phyloP scores from a whole-genome alignment of 2,329 filamentous ascomycete species.

The Aureobasidium subglaciale region DNA sequence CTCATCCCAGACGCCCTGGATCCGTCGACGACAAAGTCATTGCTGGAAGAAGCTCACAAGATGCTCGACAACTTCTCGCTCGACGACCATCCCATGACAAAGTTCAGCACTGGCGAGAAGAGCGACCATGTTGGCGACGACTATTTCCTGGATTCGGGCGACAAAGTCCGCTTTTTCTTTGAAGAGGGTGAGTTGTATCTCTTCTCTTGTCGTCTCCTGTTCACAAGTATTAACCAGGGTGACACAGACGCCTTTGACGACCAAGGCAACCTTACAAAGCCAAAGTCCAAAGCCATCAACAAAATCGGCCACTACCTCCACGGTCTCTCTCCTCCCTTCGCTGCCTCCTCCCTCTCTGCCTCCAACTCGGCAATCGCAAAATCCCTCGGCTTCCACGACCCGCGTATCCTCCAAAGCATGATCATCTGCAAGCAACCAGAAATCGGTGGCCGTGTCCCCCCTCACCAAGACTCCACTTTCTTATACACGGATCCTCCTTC shows the following conservation, averaged over 20 bases:
- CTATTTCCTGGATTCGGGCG: constrained; percentile 84
- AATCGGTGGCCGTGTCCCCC: constrained; percentile 83
- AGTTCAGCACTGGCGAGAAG: constrained; percentile 76
- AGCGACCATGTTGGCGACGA: constrained; percentile 82
- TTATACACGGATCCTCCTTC: constrained; percentile 82
- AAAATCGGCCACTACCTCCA: constrained; percentile 48
- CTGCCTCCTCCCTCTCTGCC: constrained; percentile 45
- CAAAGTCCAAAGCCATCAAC: constrained; percentile 81
- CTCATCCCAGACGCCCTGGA: constrained; percentile 72
- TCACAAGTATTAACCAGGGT: background rate
- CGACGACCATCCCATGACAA: constrained; percentile 82
- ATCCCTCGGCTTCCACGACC: constrained; percentile 67
- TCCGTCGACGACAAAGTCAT: constrained; percentile 54
- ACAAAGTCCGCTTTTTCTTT: constrained; percentile 95
- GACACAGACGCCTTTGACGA: constrained; percentile 63
- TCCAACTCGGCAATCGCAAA: constrained; percentile 59
- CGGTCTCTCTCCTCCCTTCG: constrained; percentile 40
- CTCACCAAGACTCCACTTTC: constrained; percentile 90
- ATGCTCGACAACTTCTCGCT: constrained; percentile 72
- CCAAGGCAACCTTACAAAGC: constrained; percentile 60
- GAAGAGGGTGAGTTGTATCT: constrained; percentile 55
- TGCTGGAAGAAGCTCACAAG: constrained; percentile 66
- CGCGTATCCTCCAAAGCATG: constrained; percentile 84
- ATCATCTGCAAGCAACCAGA: constrained; percentile 97
- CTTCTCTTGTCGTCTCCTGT: background rate